A percentile compares a stretch with the other conserved stretches of the same genome.
phyloP scores from a whole-genome alignment of 1,284 basidiomycete species.

The Pascua guehoae region DNA sequence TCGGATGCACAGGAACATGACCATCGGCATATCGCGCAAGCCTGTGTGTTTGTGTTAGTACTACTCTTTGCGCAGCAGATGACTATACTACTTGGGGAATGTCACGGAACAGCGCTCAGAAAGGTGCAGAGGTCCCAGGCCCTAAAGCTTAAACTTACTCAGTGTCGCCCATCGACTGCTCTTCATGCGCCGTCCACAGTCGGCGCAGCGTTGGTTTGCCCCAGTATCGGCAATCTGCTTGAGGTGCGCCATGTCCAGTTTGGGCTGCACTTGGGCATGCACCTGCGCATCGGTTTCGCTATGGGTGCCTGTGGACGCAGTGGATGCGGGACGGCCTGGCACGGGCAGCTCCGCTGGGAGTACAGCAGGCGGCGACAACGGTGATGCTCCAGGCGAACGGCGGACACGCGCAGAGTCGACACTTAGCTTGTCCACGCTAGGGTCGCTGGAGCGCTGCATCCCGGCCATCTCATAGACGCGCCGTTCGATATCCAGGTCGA shows the following conservation, averaged over 20 bases:
- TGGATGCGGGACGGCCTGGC: too few species aligned
- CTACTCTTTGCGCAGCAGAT: not conserved
- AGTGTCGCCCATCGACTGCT: slow-evolving; percentile 47
- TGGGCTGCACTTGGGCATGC: not conserved
- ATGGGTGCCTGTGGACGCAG: too few species aligned
- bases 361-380: too few species aligned
- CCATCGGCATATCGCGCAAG: slow-evolving; percentile 47
- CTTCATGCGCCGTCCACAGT: slow-evolving; percentile 49
- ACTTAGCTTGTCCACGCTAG: too few species aligned
- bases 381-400: too few species aligned
- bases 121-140: not conserved
- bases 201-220: slow-evolving; percentile 50
- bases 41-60: slow-evolving; percentile 21
- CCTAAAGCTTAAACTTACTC: slow-evolving; percentile 27
- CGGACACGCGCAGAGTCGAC: too few species aligned
- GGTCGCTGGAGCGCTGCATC: slow-evolving; percentile 1
- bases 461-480: slow-evolving; percentile 44
- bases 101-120: not conserved
- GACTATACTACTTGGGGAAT: not conserved
- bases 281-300: not conserved
- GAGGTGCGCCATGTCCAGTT: slow-evolving; percentile 16
- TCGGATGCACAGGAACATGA: slow-evolving; percentile 55
- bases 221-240: slow-evolving; percentile 9
- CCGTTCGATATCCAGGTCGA: slow-evolving; percentile 39
- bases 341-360: too few species aligned